phyloP scores from a whole-genome alignment of 495 filamentous ascomycete species.

The Annulohypoxylon bovei region DNA sequence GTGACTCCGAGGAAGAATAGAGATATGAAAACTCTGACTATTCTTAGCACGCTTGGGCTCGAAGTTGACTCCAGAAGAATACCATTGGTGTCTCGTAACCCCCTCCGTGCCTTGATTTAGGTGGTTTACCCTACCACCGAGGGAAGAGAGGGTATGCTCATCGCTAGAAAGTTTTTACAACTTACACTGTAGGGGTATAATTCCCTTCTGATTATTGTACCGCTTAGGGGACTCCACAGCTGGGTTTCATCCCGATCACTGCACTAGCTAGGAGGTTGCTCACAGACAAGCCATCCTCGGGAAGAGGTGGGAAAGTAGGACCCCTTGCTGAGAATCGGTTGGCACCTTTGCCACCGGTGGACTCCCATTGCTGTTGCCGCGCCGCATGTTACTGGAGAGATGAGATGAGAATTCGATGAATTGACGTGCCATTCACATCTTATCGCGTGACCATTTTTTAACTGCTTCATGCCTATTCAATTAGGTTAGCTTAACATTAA shows the following conservation, averaged over 20 bases:
- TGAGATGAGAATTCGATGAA: slow-evolving; percentile 11
- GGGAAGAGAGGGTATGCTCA: not conserved
- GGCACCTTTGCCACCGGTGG: not conserved
- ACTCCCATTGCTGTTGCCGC: not conserved
- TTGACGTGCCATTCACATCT: not conserved
- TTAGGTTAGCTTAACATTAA: not conserved
- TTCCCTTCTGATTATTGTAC: slow-evolving; percentile 14
- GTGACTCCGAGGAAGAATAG: slow-evolving; percentile 48
- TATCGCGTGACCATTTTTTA: not conserved
- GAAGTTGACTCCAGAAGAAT: not conserved
- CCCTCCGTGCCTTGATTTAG: not conserved
- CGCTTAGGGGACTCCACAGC: not conserved
- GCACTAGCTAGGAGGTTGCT: slow-evolving; percentile 10
- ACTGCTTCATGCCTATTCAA: not conserved
- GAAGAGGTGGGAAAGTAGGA: not conserved
- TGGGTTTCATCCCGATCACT: not conserved
- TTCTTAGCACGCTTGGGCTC: not conserved
- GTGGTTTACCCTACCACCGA: not conserved
- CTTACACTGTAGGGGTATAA: slow-evolving; percentile 22
- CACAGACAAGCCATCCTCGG: slow-evolving; percentile 1
- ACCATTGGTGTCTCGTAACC: not conserved
- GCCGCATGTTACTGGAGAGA: not conserved
- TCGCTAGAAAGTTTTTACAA: slow-evolving; percentile 1
- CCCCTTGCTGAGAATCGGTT: not conserved
- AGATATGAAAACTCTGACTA: not conserved